These are phyloP conservation scores for Sporothrix globosa DNA, from an alignment of 2,329 filamentous ascomycete genomes.

Conservation along the genomic window DNA sequence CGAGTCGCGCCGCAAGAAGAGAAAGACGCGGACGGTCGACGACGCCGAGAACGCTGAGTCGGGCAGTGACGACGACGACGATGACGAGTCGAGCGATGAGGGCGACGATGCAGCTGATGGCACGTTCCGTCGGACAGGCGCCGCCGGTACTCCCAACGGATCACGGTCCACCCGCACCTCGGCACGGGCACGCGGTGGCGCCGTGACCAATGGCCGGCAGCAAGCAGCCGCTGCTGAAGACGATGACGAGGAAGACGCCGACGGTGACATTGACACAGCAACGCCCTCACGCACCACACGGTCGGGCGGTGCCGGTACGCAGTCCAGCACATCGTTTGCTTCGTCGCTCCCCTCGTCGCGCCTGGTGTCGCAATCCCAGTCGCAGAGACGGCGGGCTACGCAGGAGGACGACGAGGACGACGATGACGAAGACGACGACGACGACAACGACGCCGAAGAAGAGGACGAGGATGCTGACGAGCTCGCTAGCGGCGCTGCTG, in stretches of 20 bases:
- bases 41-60: conserved; percentile 61
- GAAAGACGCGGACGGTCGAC: conserved; percentile 62
- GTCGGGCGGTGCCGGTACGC: conserved; percentile 41
- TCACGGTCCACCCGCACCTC: conserved; percentile 44
- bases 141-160: conserved; percentile 40
- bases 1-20: conserved; percentile 80
- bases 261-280: conserved; percentile 41
- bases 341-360: conserved; percentile 81
- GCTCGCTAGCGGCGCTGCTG: conserved; percentile 48
- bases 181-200: conserved; percentile 40
- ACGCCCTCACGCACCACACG: conserved; percentile 46
- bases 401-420: conserved; percentile 42
- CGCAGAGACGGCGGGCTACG: conserved; percentile 40
- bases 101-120: conserved; percentile 52
- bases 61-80: conserved; percentile 57
- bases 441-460: conserved; percentile 36
- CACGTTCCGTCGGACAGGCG: conserved; percentile 50
- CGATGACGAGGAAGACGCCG: conserved; percentile 56
- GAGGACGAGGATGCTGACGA: conserved; percentile 45
- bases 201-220: conserved; percentile 39
- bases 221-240: conserved; percentile 48
- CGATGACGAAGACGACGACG: conserved; percentile 50
- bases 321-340: conserved; percentile 70
- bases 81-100: conserved; percentile 33
- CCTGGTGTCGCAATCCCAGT: conserved; percentile 50